phyloP scores from a whole-genome alignment of 2,329 filamentous ascomycete species.

The Cadophora sp. region DNA sequence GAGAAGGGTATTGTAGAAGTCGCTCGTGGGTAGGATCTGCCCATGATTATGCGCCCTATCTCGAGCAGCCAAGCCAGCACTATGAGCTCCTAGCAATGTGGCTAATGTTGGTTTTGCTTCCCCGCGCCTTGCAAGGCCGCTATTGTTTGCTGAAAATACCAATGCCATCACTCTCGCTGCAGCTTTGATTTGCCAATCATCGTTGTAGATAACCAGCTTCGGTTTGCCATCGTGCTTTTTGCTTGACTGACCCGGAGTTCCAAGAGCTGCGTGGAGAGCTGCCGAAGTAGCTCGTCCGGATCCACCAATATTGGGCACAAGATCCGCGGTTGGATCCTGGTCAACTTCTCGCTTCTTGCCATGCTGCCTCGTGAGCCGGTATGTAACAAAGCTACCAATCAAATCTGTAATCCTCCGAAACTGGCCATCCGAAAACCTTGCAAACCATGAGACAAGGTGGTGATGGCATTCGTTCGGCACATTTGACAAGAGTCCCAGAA shows the following conservation, averaged over 20 bases:
- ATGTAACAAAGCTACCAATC: slow-evolving; percentile 79
- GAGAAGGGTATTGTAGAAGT: slow-evolving; percentile 87
- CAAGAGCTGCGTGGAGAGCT: slow-evolving; percentile 80
- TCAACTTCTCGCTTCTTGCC: slow-evolving; percentile 67
- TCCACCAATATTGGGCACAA: slow-evolving; percentile 76
- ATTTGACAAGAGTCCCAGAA: slow-evolving; percentile 81
- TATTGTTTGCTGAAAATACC: slow-evolving; percentile 82
- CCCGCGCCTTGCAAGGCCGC: slow-evolving; percentile 47
- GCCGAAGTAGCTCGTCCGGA: slow-evolving; percentile 65
- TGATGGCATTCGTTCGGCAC: slow-evolving; percentile 77
- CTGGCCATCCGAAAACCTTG: slow-evolving; percentile 68
- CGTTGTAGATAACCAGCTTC: slow-evolving; percentile 69
- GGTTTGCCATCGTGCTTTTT: slow-evolving; percentile 62
- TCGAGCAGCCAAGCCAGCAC: slow-evolving; percentile 47
- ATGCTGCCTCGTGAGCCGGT: slow-evolving; percentile 75
- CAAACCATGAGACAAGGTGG: slow-evolving; percentile 79
- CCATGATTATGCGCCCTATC: slow-evolving; percentile 58
- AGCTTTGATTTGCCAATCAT: slow-evolving; percentile 90
- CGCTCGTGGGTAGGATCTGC: slow-evolving; percentile 77
- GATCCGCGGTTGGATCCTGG: slow-evolving; percentile 66
- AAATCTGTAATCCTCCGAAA: slow-evolving; percentile 81
- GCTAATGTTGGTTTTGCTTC: slow-evolving; percentile 45
- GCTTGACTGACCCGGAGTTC: slow-evolving; percentile 53
- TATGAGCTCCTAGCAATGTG: slow-evolving; percentile 46
- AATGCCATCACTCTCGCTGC: slow-evolving; percentile 81